A percentile compares a stretch with the other conserved stretches of the same genome.
Evolutionary conservation across 2,329 filamentous ascomycete species (phyloP).

Genomic region (Diaporthe australafricana): DNA sequence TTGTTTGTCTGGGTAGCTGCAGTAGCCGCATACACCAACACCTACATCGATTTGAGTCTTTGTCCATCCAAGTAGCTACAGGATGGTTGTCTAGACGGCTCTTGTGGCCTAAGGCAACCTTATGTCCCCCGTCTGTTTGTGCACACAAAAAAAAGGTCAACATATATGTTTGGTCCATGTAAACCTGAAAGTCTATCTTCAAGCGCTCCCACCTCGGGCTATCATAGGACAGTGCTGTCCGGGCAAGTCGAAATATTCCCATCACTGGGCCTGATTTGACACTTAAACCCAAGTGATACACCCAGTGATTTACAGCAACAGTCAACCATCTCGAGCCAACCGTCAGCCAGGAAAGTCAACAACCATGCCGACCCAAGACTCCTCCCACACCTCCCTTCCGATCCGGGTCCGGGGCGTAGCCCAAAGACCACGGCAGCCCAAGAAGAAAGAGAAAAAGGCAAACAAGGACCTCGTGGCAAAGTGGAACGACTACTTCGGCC

Average conservation of each 20-base stretch:
- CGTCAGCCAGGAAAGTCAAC: neutral
- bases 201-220: neutral
- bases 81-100: neutral
- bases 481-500: slow-evolving; percentile 48
- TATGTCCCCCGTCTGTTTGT: neutral
- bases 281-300: neutral
- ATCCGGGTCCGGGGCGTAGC: neutral
- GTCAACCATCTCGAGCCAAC: neutral
- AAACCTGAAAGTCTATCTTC: neutral
- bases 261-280: neutral
- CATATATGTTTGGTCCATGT: neutral
- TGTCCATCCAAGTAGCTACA: neutral
- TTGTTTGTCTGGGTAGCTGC: neutral
- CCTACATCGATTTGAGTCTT: neutral
- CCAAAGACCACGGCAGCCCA: slow-evolving; percentile 23
- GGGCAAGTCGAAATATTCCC: neutral
- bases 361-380: neutral
- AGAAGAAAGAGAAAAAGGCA: slow-evolving; percentile 6
- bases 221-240: neutral
- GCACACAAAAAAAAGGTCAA: neutral
- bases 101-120: neutral
- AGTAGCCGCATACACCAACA: neutral
- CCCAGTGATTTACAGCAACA: neutral
- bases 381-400: neutral
- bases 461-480: neutral